Evolutionary conservation across 2,329 filamentous ascomycete species (phyloP), one percentile per base, ranked within the genome.

Genomic region (Monilinia vaccinii-corymbosi): DNA sequence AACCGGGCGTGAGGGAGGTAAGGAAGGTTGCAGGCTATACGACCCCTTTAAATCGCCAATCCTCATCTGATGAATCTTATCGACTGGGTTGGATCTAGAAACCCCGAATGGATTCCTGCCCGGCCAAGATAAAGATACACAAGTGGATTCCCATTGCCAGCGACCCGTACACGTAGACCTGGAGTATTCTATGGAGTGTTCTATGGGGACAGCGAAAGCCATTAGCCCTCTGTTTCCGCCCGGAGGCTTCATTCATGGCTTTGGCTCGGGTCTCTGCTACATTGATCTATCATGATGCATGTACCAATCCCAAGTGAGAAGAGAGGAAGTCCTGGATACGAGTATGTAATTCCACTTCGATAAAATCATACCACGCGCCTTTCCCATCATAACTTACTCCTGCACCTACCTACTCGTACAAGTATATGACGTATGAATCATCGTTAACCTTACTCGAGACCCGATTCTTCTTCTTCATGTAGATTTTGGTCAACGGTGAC

Each of bases 161-260:
- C 51, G 51, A 28, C 51, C 51, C 51, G 51, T 55, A 44, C 51
- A 55, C 51, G 51, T 55, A 44, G 51, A 55, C 51, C 51, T 55
- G 38, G 8, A 55, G 38, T 18, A 23, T 18, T n/a, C n/a, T n/a
- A n/a, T n/a, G n/a, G n/a, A n/a, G n/a, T n/a, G n/a, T n/a, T 55
- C 51, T 5, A n/a, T 23, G 4, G 7, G 13, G 16, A 18, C 28
- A 34, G 38, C 25, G 51, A 44, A 53, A 31, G 51, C 28, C 28
- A n/a, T 44, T 51, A 34, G 56, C 16, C 11, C 52, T 36, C 7
- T 8, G 32, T 13, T n/a, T 52, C 47, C 52, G 47, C 36, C 25
- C 11, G 23, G 21, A 55, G 25, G 38, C 25, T 58, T n/a, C 3
- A 42, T 16, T 18, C 8, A 11, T 31, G 55, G 56, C 47, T 36